Evolutionary conservation across 768 basidiomycete genomes (phyloP), one percentile per base, ranked within the genome.

Genomic region (Amanita subjunquillea): DNA sequence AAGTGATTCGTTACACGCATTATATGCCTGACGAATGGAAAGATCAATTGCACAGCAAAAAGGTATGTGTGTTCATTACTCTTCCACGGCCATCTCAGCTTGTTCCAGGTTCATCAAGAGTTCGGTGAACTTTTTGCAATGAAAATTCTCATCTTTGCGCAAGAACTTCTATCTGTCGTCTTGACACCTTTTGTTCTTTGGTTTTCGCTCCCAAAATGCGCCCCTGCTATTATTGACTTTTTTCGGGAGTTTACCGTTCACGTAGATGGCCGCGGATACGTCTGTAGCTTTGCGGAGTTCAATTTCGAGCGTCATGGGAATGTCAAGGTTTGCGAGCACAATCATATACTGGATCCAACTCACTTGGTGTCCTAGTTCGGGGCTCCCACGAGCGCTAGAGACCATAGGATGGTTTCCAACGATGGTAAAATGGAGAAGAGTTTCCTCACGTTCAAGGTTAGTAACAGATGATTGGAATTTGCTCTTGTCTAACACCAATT

Each of bases 401-500:
- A 91, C 57, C 82, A 82, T 59, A 80, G 80, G 54, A 84, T 87
- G 75, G 74, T 87, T 60, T 90, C 88, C 4, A 89, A 88, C 56
- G 87, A 95, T 58, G 91, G 91, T 34, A 99, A 99, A 77, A 97
- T 99, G 94, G 96, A 99, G 74, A 96, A 98, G 72, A 91, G 87
- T 65, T 90, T 96, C 71, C 72, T 95, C 30, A 91, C 88, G 62
- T 96, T 96, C 76, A 95, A 94, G 71, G 84, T 81, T 40, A 13
- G 52, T 17, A 29, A 27, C 44, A 17, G 15, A 40, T 46, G 29
- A 36, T 17, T 15, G 47, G 1, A n/a, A 29, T 15, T 30, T 23
- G 13, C 47, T 17, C 12, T 50, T 49, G 22, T 39, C 29, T 34
- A 59, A 34, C 6, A 38, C 45, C 12, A 51, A 40, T 3, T 57